Evolutionary conservation across 768 basidiomycete genomes (phyloP), one percentile per base, ranked within the genome.

Genomic region (Mycena albidolilacea): DNA sequence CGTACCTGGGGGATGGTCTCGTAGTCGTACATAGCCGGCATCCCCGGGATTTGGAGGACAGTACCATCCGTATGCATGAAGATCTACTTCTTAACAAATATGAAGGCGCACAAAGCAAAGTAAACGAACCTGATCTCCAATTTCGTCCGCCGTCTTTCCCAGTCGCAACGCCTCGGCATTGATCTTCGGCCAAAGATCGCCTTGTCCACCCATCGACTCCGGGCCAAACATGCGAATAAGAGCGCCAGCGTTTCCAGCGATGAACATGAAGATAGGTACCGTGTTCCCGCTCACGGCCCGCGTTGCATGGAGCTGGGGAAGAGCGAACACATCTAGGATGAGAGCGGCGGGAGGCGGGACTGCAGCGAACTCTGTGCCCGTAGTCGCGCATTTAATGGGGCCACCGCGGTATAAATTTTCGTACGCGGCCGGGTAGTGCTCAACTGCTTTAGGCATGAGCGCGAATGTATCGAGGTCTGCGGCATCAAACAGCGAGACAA

Each of bases 21-120:
- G 9, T 67, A 72, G 12, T 72, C 71, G 14, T 72, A 72, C 71
- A 72, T 67, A 3, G 64, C 19, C 10, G 71, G 71, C 5, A 72
- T 21, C 2, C 71, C 71, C 0, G 65, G 65, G 1, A 72, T 62
- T 1, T 38, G n/a, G 41, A 72, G 1, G 23, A 72, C 60, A 7
- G 15, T 61, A 11, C 71, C 65, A 14, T 72, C 71, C 15, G 65
- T 55, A 1, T 62, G 57, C 2, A 9, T 30, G 9, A 59, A 14
- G 10, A 43, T 43, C 41, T 43, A 14, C 10, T 43, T 9, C 10
- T 43, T 9, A 43, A 43, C 41, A 14, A 14, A 43, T 14, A 43
- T 30, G 41, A 43, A 9, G 41, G 41, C 41, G 14, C 41, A 14
- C 10, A 17, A 48, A 17, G 14, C 46, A 17, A 15, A 14, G 55